phyloP scores from a whole-genome alignment of 345 rosid genomes.

The Citrus mangshanensis region DNA sequence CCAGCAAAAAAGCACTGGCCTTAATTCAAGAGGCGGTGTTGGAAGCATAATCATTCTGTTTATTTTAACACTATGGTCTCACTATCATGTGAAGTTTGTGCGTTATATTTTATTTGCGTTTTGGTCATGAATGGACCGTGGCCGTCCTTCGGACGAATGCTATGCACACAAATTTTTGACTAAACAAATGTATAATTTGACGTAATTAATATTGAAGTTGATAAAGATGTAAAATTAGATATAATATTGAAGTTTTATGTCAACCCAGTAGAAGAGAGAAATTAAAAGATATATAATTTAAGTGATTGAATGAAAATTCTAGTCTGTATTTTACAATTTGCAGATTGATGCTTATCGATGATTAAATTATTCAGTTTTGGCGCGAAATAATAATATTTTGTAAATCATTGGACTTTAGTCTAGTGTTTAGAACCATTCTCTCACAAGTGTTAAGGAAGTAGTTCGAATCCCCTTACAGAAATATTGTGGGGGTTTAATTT shows the following conservation, averaged over 20 bases:
- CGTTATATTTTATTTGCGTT: conserved; percentile 2
- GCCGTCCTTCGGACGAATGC: neutral
- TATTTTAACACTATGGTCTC: neutral
- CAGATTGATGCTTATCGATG: too few relatives aligned
- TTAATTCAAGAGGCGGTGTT: conserved; percentile 2
- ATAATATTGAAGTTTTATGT: neutral
- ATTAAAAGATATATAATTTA: too few relatives aligned
- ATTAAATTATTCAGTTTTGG: too few relatives aligned
- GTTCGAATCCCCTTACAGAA: too few relatives aligned
- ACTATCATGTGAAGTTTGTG: neutral
- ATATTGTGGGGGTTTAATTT: too few relatives aligned
- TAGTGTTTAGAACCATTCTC: too few relatives aligned
- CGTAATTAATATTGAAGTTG: neutral
- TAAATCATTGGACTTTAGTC: too few relatives aligned
- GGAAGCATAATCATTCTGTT: neutral
- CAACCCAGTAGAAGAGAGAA: too few relatives aligned
- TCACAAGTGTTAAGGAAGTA: too few relatives aligned
- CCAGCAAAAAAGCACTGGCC: conserved; percentile 9
- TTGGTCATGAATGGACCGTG: neutral
- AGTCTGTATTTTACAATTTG: too few relatives aligned
- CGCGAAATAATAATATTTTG: too few relatives aligned
- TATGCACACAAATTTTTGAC: neutral
- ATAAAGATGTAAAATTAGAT: neutral
- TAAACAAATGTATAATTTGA: neutral
- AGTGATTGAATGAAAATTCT: too few relatives aligned